phyloP scores from a whole-genome alignment of 2,329 filamentous ascomycete species.

The Incumbomyces lentus region DNA sequence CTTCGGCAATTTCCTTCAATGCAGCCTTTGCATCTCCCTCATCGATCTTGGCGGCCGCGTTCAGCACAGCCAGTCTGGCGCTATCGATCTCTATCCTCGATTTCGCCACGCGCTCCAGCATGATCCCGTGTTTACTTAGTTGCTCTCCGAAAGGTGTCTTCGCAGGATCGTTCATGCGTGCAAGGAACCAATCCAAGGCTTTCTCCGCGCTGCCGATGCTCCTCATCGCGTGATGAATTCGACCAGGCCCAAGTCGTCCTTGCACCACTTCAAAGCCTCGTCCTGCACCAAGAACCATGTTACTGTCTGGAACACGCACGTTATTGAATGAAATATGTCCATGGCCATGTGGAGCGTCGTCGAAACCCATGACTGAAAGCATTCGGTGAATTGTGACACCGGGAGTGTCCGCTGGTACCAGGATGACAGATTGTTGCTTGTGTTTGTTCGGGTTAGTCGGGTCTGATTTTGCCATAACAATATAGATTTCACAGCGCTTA shows the following conservation, averaged over 20 bases:
- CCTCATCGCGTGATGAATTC: constrained; percentile 97
- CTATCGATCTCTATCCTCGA: constrained; percentile 91
- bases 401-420: constrained; percentile 69
- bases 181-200: constrained; percentile 88
- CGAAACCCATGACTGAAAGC: constrained; percentile 88
- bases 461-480: constrained; percentile 93
- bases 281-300: constrained; percentile 85
- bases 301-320: constrained; percentile 70
- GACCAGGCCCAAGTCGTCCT: constrained; percentile 84
- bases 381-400: constrained; percentile 91
- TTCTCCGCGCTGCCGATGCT: constrained; percentile 83
- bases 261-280: constrained; percentile 98
- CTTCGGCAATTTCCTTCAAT: constrained; percentile 85
- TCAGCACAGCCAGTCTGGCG: constrained; percentile 78
- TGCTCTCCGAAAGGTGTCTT: constrained; percentile 89
- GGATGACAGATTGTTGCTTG: constrained; percentile 83
- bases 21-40: constrained; percentile 77
- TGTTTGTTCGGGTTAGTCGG: constrained; percentile 65
- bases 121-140: constrained; percentile 80
- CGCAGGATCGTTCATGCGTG: constrained; percentile 79
- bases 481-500: constrained; percentile 81
- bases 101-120: constrained; percentile 87
- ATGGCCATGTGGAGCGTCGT: constrained; percentile 97
- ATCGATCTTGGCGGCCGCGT: constrained; percentile 93
- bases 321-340: constrained; percentile 84